Evolutionary conservation across 495 filamentous ascomycete species (phyloP).

Genomic region (Penicillium silybi): DNA sequence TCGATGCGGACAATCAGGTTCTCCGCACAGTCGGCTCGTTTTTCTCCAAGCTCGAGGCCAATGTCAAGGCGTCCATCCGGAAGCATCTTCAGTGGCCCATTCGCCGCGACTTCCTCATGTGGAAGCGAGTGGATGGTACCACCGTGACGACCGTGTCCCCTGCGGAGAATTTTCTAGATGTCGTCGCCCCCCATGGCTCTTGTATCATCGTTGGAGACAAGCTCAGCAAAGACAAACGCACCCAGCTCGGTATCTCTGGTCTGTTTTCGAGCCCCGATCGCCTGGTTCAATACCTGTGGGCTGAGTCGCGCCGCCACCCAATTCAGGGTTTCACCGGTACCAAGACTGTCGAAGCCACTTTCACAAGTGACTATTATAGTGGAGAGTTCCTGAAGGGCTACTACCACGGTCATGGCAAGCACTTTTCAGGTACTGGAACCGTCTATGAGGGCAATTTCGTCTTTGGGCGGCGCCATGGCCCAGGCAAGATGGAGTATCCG

Average conservation of each 20-base stretch:
- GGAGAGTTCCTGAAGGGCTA: constrained; percentile 47
- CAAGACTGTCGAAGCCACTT: constrained; percentile 44
- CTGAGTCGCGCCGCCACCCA: constrained; percentile 40
- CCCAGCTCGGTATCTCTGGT: constrained; percentile 35
- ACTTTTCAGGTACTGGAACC: constrained; percentile 51
- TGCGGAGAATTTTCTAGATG: constrained; percentile 36
- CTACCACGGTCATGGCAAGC: constrained; percentile 49
- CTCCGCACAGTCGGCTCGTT: constrained; percentile 52
- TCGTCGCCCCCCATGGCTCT: constrained; percentile 35
- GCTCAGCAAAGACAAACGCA: constrained; percentile 38
- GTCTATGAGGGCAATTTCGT: constrained; percentile 54
- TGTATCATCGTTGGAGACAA: constrained; percentile 46
- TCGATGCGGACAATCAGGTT: constrained; percentile 45
- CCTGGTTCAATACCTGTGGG: constrained; percentile 46
- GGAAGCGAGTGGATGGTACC: constrained; percentile 41
- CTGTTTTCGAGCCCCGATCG: constrained; percentile 43
- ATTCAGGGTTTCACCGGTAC: constrained; percentile 41
- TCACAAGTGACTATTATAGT: constrained; percentile 46
- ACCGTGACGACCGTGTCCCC: constrained; percentile 38
- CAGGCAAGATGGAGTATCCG: constrained; percentile 55
- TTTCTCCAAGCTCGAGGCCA: constrained; percentile 41
- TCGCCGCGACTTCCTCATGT: constrained; percentile 42
- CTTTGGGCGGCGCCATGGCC: constrained; percentile 49
- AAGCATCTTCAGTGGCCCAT: constrained; percentile 36
- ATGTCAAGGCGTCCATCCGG: constrained; percentile 42